Evolutionary conservation across 768 basidiomycete species (phyloP), one percentile per base, ranked within the genome.

Genomic region (Infundibulicybe gibba): DNA sequence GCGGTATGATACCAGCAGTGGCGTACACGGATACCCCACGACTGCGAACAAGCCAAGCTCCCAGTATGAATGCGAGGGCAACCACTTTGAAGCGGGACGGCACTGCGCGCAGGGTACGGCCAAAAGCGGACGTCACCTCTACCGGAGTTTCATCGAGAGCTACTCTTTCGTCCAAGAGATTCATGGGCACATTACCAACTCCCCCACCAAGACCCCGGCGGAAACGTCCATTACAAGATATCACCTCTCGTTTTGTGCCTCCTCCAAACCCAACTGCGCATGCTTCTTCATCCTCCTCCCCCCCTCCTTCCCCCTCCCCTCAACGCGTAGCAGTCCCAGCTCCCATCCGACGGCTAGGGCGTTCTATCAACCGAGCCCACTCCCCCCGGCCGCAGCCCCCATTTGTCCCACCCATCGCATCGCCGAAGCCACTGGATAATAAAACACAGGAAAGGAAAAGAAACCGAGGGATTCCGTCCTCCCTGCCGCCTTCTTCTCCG

Each of bases 191-290:
- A 15, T 12, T 17, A 32, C 16, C 39, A 40, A 40, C n/a, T 21
- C 40, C 16, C 43, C 20, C 21, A 25, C 40, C 15, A 2, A 20
- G 34, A 25, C 20, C 13, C 10, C 20, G 21, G 20, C 6, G 14
- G 11, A 50, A 48, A 38, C 45, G 30, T 9, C 52, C 52, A 8
- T 45, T 54, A 25, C 55, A 50, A 47, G 55, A 56, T 50, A 49
- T 56, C 13, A 54, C 55, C 19, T 48, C 45, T 34, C 50, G 48
- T 34, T 56, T 47, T 40, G 14, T 47, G 25, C 25, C 25, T 15
- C 47, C 49, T 12, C 49, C 49, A 38, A 14, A 38, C 17, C 35
- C 14, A 10, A 38, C 6, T 38, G 10, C 10, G 10, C 14, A 14
- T 19, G 35, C 14, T 10, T 14, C 35, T 19, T 19, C 35, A 3